These are phyloP conservation scores for Yarrowia sp. DNA, from an alignment of 805 yeast species.

Conservation along the genomic window DNA sequence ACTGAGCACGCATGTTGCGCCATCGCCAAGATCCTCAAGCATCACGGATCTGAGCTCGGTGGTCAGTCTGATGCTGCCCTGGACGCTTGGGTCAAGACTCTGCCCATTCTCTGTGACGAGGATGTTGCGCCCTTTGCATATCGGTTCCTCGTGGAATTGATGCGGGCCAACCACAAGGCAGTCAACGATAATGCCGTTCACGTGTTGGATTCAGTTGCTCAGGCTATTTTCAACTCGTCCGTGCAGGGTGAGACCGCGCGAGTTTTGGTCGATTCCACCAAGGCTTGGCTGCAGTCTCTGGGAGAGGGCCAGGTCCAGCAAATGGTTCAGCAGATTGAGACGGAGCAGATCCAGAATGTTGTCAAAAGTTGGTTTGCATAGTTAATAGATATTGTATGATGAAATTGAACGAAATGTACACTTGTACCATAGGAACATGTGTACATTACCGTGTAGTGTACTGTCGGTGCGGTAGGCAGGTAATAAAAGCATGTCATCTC, in stretches of 20 bases:
- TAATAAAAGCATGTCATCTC: too few species aligned
- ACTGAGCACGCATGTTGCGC: slow-evolving; percentile 84
- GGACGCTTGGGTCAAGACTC: slow-evolving; percentile 72
- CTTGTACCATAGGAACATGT: background rate
- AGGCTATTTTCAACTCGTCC: slow-evolving; percentile 67
- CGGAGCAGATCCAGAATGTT: slow-evolving; percentile 7
- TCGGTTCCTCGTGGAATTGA: slow-evolving; percentile 67
- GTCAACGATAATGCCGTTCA: slow-evolving; percentile 55
- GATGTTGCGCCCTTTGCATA: slow-evolving; percentile 87
- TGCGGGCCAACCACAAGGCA: slow-evolving; percentile 62
- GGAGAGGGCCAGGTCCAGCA: slow-evolving; percentile 6
- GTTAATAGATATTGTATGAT: slow-evolving; percentile 1
- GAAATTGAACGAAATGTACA: background rate
- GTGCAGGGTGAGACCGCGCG: slow-evolving; percentile 72
- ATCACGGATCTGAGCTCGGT: slow-evolving; percentile 56
- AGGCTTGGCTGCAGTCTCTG: slow-evolving; percentile 48
- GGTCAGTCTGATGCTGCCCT: slow-evolving; percentile 57
- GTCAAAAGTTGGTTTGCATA: slow-evolving; percentile 24
- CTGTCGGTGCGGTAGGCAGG: too few species aligned
- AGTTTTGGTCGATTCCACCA: slow-evolving; percentile 58
- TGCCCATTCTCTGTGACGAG: slow-evolving; percentile 80
- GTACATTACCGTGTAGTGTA: too few species aligned
- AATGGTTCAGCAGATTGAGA: background rate
- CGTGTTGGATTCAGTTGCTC: slow-evolving; percentile 66
- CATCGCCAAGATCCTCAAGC: slow-evolving; percentile 76